Evolutionary conservation across 345 rosid species (phyloP).

Genomic region (Raphanus sativus): DNA sequence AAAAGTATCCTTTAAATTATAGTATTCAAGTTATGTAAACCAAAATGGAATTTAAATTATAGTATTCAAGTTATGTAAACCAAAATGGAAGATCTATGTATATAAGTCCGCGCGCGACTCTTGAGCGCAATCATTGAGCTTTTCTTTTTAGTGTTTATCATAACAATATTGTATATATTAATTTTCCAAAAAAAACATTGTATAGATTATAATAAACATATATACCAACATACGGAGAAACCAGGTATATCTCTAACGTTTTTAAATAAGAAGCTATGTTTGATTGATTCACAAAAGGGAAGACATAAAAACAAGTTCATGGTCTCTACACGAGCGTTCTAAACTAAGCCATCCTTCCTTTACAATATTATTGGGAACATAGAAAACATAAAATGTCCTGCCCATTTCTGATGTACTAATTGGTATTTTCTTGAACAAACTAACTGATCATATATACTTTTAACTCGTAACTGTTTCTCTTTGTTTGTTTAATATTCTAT

Average conservation of each 20-base stretch:
- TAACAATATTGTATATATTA: background rate
- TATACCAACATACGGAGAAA: background rate
- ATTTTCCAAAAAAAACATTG: background rate
- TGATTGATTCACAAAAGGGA: constrained; percentile 13
- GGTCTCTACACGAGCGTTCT: constrained; percentile 25
- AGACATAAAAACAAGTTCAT: constrained; percentile 37
- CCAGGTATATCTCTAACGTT: background rate
- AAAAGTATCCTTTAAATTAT: background rate
- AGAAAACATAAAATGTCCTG: background rate
- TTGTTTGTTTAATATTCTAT: background rate
- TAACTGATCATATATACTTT: background rate
- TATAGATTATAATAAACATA: background rate
- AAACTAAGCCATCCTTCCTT: constrained; percentile 1
- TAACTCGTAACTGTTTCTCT: background rate
- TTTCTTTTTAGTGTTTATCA: background rate
- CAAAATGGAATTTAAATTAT: background rate
- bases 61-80: background rate
- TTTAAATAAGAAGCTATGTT: background rate
- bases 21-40: background rate
- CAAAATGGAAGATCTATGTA: background rate
- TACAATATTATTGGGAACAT: constrained; percentile 15
- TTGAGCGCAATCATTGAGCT: constrained; percentile 25
- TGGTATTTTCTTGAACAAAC: background rate
- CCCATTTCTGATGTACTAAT: constrained; percentile 5
- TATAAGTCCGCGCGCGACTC: background rate